Conservation (phyloP, 257 asterid genomes). For the Nicotiana knightiana region DNA sequence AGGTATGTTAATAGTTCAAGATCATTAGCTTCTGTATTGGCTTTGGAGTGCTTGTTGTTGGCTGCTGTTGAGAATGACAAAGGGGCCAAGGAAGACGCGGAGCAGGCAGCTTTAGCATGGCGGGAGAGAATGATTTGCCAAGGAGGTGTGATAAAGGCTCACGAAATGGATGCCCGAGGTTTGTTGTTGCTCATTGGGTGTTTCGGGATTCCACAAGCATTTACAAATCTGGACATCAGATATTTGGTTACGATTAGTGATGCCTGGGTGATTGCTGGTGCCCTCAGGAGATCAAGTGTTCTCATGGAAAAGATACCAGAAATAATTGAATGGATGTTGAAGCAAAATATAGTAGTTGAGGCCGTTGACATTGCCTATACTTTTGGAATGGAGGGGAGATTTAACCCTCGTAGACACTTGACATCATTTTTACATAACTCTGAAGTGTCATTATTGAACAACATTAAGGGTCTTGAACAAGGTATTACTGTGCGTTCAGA, state of each 20-base stretch:
- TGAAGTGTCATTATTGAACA: slow-evolving; percentile 36
- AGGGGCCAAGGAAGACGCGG: slow-evolving; percentile 46
- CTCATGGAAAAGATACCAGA: slow-evolving; percentile 58
- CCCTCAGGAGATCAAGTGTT: slow-evolving; percentile 41
- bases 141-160: slow-evolving; percentile 60
- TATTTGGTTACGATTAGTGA: slow-evolving; percentile 48
- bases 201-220: slow-evolving; percentile 51
- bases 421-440: slow-evolving; percentile 48
- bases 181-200: slow-evolving; percentile 64
- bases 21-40: slow-evolving; percentile 58
- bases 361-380: slow-evolving; percentile 59
- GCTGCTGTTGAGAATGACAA: slow-evolving; percentile 34
- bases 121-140: slow-evolving; percentile 52
- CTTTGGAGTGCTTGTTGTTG: slow-evolving; percentile 63
- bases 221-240: slow-evolving; percentile 47
- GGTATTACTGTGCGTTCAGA: slow-evolving; percentile 46
- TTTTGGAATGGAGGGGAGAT: slow-evolving; percentile 59
- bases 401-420: slow-evolving; percentile 45
- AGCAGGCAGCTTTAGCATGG: slow-evolving; percentile 56
- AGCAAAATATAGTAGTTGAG: slow-evolving; percentile 54
- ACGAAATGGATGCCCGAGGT: slow-evolving; percentile 69
- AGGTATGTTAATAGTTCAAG: slow-evolving; percentile 41
- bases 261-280: slow-evolving; percentile 32
- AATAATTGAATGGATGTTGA: slow-evolving; percentile 46
- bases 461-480: not conserved